Evolutionary conservation across 78 protist genomes (phyloP).

Genomic region (slime mould (Dictyostelium discoideum)): dicty_2.7 NC_007088.5:4825001-4825500

Average conservation of each 20-base stretch:
- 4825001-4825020: too few relatives aligned
- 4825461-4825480: not conserved
- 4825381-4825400: conserved; percentile 28
- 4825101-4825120: not conserved
- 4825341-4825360: conserved; percentile 8
- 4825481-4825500: conserved; percentile 10
- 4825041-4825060: too few relatives aligned
- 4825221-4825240: not conserved
- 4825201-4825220: not conserved
- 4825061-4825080: too few relatives aligned
- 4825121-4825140: not conserved
- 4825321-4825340: not conserved
- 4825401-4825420: conserved; percentile 27
- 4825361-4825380: conserved; percentile 27
- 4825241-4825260: not conserved
- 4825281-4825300: not conserved
- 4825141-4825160: not conserved
- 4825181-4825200: not conserved
- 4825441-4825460: not conserved
- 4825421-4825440: not conserved
- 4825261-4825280: not conserved
- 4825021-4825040: too few relatives aligned
- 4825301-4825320: not conserved
- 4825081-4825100: too few relatives aligned
- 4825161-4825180: not conserved